A percentile compares a stretch with the other conserved stretches of the same genome.
These are phyloP conservation scores for Persicaria tinctoria DNA, from an alignment of 148 eudicot genomes.

Conservation along the genomic window DNA sequence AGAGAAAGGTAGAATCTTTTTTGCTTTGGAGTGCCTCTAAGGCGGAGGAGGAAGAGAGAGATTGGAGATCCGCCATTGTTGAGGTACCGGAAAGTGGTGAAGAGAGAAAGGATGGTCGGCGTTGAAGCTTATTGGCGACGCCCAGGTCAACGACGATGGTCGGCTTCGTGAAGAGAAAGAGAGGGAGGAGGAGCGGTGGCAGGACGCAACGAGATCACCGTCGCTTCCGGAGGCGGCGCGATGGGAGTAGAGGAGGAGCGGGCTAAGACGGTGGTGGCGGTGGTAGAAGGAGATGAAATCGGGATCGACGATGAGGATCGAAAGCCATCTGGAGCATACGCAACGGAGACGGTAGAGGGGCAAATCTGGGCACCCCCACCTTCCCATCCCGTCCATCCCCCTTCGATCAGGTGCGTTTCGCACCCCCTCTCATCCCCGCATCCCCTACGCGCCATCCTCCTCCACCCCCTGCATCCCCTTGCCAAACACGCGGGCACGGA, in stretches of 20 bases:
- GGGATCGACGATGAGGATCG: constrained; percentile 7
- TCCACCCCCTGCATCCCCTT: too few relatives aligned
- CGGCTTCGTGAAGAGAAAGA: too few relatives aligned
- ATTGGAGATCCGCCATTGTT: constrained; percentile 25
- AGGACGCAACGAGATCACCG: constrained; percentile 11
- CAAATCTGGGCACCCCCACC: too few relatives aligned
- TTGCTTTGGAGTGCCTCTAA: constrained; percentile 4
- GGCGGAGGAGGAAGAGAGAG: constrained; percentile 14
- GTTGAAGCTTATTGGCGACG: neutral
- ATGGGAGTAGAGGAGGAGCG: constrained; percentile 22
- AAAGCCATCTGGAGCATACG: constrained; percentile 26
- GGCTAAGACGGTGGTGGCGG: constrained; percentile 25
- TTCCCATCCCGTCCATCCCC: too few relatives aligned
- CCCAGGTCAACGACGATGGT: too few relatives aligned
- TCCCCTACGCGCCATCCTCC: too few relatives aligned
- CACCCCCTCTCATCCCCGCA: too few relatives aligned
- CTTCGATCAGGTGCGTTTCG: too few relatives aligned
- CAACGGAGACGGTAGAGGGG: constrained; percentile 16
- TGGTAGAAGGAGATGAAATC: constrained; percentile 30
- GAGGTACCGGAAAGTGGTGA: constrained; percentile 15
- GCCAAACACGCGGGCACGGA: too few relatives aligned
- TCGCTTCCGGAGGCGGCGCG: neutral
- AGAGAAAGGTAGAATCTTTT: constrained; percentile 13
- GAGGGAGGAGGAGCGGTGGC: neutral
- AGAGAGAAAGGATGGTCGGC: constrained; percentile 17